Evolutionary conservation across 2,329 filamentous ascomycete genomes (phyloP), one percentile per base, ranked within the genome.

Genomic region (Aspergillus piperis): DNA sequence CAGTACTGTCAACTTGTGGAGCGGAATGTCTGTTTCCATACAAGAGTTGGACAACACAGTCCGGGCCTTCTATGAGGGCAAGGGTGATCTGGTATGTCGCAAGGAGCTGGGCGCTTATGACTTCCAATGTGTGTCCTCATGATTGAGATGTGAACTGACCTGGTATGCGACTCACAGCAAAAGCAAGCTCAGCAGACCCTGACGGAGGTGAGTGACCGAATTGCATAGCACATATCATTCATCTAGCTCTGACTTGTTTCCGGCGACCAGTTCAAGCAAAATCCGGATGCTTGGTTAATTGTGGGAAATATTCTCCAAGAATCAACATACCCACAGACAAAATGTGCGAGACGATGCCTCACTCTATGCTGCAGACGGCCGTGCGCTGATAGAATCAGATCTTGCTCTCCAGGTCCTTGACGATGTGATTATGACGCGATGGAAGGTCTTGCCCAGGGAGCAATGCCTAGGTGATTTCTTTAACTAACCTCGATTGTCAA

Each of bases 391-490:
- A 11, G 52, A 56, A 62, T 57, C 70, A 96, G 92, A 96, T 78
- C 84, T 99, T 72, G 95, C 93, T 57, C 84, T 99, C 67, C 95
- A 99, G 80, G 93, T 99, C 67, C 87, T 99, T 66, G 95, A 99
- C 81, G 92, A 92, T 86, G 94, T 99, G 68, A 98, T 99, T 76
- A 91, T 94, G 88, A 99, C 95, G 68, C 89, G 95, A 82, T 99
- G 95, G 96, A 99, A 97, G 82, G 92, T 98, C 61, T 82, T 99
- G 64, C 95, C 95, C 56, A 88, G 92, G 73, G 94, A 98, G 67
- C 95, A 99, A 80, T 97, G 95, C 79, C 89, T 95, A 84, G 92
- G 92, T 90, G 77, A 60, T 83, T 72, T 63, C 62, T 60, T 58
- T 44, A 42, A 38, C 32, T 51, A n/a, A 41, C 21, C 27, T 44